A percentile compares a stretch with the other conserved stretches of the same genome.
These are phyloP conservation scores for Leccinum holopus DNA, from an alignment of 1,284 basidiomycete genomes.

Conservation along the genomic window DNA sequence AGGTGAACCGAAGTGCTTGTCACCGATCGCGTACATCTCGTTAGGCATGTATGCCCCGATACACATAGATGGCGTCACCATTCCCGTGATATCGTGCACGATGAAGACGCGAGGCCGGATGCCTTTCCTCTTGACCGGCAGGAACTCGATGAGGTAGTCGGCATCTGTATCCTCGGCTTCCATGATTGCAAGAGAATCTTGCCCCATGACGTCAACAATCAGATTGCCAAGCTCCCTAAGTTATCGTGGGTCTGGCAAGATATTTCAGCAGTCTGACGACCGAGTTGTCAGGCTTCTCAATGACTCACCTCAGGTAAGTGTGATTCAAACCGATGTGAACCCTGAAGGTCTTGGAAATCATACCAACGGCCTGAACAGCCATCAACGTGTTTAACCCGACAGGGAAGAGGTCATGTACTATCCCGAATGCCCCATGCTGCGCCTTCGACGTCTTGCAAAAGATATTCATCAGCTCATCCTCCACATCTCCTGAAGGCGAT, in stretches of 20 bases:
- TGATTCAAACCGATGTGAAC: slow-evolving; percentile 33
- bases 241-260: slow-evolving; percentile 20
- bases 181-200: slow-evolving; percentile 27
- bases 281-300: neutral
- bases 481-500: too few relatives aligned
- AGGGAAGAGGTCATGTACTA: slow-evolving; percentile 30
- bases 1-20: slow-evolving; percentile 31
- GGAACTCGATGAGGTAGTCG: slow-evolving; percentile 29
- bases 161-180: slow-evolving; percentile 30
- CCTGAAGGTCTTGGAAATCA: slow-evolving; percentile 32
- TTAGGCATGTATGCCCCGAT: slow-evolving; percentile 34
- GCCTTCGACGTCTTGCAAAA: slow-evolving; percentile 13
- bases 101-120: slow-evolving; percentile 27
- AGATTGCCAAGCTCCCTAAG: slow-evolving; percentile 26
- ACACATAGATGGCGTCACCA: slow-evolving; percentile 34
- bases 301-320: slow-evolving; percentile 28
- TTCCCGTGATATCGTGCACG: slow-evolving; percentile 34
- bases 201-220: slow-evolving; percentile 30
- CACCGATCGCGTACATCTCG: slow-evolving; percentile 35
- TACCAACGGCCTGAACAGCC: slow-evolving; percentile 32
- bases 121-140: slow-evolving; percentile 34
- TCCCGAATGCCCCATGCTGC: slow-evolving; percentile 25
- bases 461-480: too few relatives aligned
- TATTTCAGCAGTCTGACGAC: neutral
- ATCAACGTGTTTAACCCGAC: slow-evolving; percentile 32